Percentiles rank a stretch among this genome's conserved stretches.
Evolutionary conservation across 129 eudicot species (phyloP).

Genomic region (Smallanthus sonchifolius): DNA sequence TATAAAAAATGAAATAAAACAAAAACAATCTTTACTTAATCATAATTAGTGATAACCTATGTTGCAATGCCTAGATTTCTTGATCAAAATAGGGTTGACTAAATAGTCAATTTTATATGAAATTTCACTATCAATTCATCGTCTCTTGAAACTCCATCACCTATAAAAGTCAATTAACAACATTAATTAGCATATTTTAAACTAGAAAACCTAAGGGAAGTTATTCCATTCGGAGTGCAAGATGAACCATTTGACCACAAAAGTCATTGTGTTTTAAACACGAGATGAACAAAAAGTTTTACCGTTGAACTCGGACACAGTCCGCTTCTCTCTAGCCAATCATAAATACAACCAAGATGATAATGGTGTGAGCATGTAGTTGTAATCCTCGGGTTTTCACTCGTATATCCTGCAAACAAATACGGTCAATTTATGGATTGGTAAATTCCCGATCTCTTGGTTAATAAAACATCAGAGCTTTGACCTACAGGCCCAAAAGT

Average conservation of each 20-base stretch:
- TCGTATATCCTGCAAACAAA: constrained; percentile 44
- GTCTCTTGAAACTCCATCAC: constrained; percentile 24
- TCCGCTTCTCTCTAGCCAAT: constrained; percentile 65
- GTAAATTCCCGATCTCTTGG: background rate
- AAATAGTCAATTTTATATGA: background rate
- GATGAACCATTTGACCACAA: constrained; percentile 2
- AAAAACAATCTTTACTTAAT: background rate
- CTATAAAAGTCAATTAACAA: constrained; percentile 18
- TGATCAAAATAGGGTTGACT: constrained; percentile 16
- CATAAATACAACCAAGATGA: constrained; percentile 70
- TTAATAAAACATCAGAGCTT: background rate
- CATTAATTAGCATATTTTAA: background rate
- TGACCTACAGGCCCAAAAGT: background rate
- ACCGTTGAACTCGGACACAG: constrained; percentile 52
- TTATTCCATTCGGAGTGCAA: background rate
- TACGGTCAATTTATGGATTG: background rate
- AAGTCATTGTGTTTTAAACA: background rate
- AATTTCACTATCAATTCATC: constrained; percentile 8
- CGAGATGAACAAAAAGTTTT: background rate
- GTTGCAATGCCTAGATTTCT: background rate
- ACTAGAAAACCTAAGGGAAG: background rate
- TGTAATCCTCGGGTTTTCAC: constrained; percentile 57
- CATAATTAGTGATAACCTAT: background rate
- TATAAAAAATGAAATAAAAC: background rate
- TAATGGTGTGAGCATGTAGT: constrained; percentile 55